Evolutionary conservation across 108 stramenopile genomes (phyloP).

Genomic region (Nitzschia sp.): DNA sequence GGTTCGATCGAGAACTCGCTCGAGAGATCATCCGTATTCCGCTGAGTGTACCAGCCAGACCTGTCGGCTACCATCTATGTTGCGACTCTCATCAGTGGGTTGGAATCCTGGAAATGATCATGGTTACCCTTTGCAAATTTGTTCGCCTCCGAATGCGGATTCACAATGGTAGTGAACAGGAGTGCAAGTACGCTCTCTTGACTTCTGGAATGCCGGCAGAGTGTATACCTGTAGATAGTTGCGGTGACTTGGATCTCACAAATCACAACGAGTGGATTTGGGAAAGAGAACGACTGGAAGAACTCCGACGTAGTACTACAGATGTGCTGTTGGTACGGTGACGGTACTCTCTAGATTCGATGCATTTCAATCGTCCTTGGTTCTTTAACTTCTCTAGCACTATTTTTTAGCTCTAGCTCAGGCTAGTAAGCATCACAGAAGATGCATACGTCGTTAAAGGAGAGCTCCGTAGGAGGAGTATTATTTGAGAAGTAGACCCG

Average conservation of each 20-base stretch:
- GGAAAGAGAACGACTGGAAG: background rate
- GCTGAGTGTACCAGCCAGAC: constrained; percentile 23
- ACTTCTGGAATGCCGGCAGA: constrained; percentile 26
- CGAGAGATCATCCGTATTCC: constrained; percentile 26
- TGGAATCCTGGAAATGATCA: constrained; percentile 25
- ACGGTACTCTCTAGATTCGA: too few species aligned
- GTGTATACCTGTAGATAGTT: constrained; percentile 15
- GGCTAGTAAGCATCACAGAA: too few species aligned
- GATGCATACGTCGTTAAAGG: too few species aligned
- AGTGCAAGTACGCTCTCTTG: constrained; percentile 33
- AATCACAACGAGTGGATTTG: constrained; percentile 26
- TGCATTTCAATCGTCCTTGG: too few species aligned
- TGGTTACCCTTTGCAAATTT: constrained; percentile 23
- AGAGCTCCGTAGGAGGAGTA: too few species aligned
- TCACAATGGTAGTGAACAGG: constrained; percentile 31
- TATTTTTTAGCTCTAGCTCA: too few species aligned
- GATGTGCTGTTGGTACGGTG: too few species aligned
- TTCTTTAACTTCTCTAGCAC: too few species aligned
- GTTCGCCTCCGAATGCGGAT: constrained; percentile 36
- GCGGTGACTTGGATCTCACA: constrained; percentile 6
- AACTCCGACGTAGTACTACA: too few species aligned
- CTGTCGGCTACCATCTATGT: constrained; percentile 31
- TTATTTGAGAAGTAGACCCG: too few species aligned
- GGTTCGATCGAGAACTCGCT: constrained; percentile 27
- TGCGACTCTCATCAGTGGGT: constrained; percentile 37